Conservation (phyloP, 129 eudicot species). For the Tagetes erecta region DNA sequence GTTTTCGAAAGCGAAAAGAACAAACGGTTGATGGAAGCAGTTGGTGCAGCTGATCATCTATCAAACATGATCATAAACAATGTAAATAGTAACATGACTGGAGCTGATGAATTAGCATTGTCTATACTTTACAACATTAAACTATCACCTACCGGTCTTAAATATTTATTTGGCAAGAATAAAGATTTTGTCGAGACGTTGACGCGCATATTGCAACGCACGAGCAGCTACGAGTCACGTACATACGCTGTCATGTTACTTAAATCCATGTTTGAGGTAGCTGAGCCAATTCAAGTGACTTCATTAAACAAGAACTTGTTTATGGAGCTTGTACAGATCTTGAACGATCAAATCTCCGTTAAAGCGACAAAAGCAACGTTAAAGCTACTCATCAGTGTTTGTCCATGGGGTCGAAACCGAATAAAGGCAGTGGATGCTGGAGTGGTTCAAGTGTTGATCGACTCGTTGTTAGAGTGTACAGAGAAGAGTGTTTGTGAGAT, state of each 20-base stretch:
- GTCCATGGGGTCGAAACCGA: slow-evolving; percentile 39
- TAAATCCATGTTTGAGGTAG: slow-evolving; percentile 24
- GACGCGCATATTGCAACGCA: slow-evolving; percentile 25
- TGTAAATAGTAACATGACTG: neutral
- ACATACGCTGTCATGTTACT: slow-evolving; percentile 27
- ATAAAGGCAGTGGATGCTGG: slow-evolving; percentile 27
- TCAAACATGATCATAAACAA: slow-evolving; percentile 3
- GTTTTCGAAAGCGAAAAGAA: slow-evolving; percentile 29
- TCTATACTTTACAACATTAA: slow-evolving; percentile 26
- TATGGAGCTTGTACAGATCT: slow-evolving; percentile 5
- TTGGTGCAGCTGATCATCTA: slow-evolving; percentile 27
- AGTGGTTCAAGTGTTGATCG: slow-evolving; percentile 10
- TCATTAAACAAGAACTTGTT: slow-evolving; percentile 9
- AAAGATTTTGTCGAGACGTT: slow-evolving; percentile 24
- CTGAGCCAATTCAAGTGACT: slow-evolving; percentile 32
- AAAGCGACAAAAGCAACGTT: slow-evolving; percentile 38
- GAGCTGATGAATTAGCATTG: slow-evolving; percentile 27
- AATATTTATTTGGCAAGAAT: neutral
- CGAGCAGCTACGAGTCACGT: slow-evolving; percentile 28
- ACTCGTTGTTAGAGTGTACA: neutral
- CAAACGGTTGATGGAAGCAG: slow-evolving; percentile 32
- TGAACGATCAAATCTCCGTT: slow-evolving; percentile 27
- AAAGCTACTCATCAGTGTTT: slow-evolving; percentile 29
- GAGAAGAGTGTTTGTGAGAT: slow-evolving; percentile 30
- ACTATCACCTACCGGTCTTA: slow-evolving; percentile 20